Base-by-base conservation (phyloP, 148 eudicot genomes). In the Amaranthus palmeri region DNA sequence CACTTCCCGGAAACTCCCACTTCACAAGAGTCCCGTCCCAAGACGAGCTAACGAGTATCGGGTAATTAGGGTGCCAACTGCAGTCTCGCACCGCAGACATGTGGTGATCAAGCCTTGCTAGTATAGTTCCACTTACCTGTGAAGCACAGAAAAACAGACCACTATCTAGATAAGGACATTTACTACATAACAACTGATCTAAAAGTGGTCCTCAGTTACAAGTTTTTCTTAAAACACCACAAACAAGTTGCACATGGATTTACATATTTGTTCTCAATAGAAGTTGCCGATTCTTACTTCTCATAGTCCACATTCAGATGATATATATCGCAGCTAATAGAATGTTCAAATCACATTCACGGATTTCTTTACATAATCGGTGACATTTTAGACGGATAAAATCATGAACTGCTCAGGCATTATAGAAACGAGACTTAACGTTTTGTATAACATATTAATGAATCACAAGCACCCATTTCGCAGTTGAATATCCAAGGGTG, bases 31-130 rank as follows among this genome's bases (percentile, higher is more conserved):
- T 58, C 12, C 88, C 88, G 56, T 88, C 96, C 92, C 92, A 90
- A n/a, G 92, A 83, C 5, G 96, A 90, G 73, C 90, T 90, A 14
- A 86, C 79, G 3, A 90, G 49, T 70, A 67, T 86, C 2, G 96
- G 96, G 72, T 80, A 74, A 73, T 43, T 67, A 5, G 96, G 96
- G 77, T 90, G 92, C 96, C 96, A 90, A 68, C 82, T 81, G 64
- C 92, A 88, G 72, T 90, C 96, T 65, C 96, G 82, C 7, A 88
- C 88, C 0, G 85, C 60, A 1, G 83, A 82, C 48, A 77, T 83
- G 75, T 90, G 96, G 71, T 73, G 83, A 50, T 81, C 79, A 3
- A 90, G 90, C 68, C 70, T 88, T 46, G 87, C 87, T 55, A 85
- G 90, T 68, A 65, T 80, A 50, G 45, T 82, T 58, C 89, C 90